Base-by-base conservation (phyloP, 2,329 filamentous ascomycete genomes). In the Xylariomycetidae sp. region DNA sequence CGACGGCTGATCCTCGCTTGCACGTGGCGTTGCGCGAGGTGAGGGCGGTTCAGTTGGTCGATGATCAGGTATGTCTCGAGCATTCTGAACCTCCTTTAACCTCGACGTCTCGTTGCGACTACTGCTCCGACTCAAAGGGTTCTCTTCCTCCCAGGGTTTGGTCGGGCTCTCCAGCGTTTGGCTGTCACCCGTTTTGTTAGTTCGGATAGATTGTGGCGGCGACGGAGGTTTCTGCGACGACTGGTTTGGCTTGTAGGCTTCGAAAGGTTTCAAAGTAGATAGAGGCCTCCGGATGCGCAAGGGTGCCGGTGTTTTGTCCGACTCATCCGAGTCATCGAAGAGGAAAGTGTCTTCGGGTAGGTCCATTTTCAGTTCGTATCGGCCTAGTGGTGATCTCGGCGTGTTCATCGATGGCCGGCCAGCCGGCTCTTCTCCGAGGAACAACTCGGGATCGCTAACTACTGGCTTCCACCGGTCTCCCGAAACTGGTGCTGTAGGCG, bases 21-120 rank as follows among this genome's bases (percentile, higher is more conserved):
- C 56, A 10, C 56, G 57, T n/a, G 51, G 53, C 2, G 66, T 68
- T 2, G 56, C 48, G 5, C 61, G 57, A 2, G 67, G 67, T 3
- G 65, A 70, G 1, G 67, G 65, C 0, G 68, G 52, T 6, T 60
- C 52, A 7, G 47, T 44, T 2, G 60, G 56, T 0, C 54, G 49
- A 18, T 39, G 43, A 15, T 32, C 32, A 19, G 40, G 41, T 34
- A 44, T 41, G 30, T 29, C 45, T 27, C 25, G 35, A 31, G 18
- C 43, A 34, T 43, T 47, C 29, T 29, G 46, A 13, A 44, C 42
- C 29, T 43, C 42, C 36, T 43, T 44, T 18, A 43, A 35, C 7
- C 46, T 49, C 15, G 38, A 52, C 35, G 46, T 48, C 19, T 31
- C 41, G 25, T 25, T 50, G 35, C 37, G 49, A 29, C 40, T 52